Percentiles rank a stretch among this genome's conserved stretches.
Evolutionary conservation across 495 filamentous ascomycete genomes (phyloP).

Genomic region (Hypomontagnella monticulosa): DNA sequence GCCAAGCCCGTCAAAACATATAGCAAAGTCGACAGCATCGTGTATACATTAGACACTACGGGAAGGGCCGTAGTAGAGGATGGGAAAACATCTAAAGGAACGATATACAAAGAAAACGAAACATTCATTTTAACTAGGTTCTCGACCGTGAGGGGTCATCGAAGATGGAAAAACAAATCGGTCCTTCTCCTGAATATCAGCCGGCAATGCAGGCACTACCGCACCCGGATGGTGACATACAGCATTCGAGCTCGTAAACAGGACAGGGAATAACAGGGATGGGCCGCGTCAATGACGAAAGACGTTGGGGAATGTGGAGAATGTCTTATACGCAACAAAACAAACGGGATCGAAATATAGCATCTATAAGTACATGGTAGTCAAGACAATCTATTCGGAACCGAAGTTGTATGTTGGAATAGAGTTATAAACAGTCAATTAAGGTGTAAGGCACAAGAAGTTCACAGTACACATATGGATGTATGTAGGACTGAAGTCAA

Average conservation of each 20-base stretch:
- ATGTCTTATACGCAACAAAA: slow-evolving; percentile 8
- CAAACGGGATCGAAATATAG: neutral
- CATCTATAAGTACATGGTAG: no score
- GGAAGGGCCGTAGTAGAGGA: neutral
- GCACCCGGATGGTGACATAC: slow-evolving; percentile 12
- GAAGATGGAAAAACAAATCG: slow-evolving; percentile 18
- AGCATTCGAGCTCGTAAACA: slow-evolving; percentile 1
- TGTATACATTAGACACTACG: slow-evolving; percentile 11
- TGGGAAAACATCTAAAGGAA: slow-evolving; percentile 6
- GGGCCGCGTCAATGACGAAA: slow-evolving; percentile 22
- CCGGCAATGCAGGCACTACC: slow-evolving; percentile 23
- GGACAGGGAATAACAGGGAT: slow-evolving; percentile 17
- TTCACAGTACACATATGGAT: no score
- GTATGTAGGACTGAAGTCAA: no score
- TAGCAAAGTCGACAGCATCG: slow-evolving; percentile 37
- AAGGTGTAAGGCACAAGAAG: no score
- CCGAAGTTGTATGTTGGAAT: no score
- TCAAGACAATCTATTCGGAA: no score
- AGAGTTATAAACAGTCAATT: no score
- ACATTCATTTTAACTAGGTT: slow-evolving; percentile 19
- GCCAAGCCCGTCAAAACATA: slow-evolving; percentile 48
- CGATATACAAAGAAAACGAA: slow-evolving; percentile 19
- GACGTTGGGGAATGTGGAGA: slow-evolving; percentile 30
- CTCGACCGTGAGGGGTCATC: slow-evolving; percentile 25
- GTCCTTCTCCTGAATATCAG: slow-evolving; percentile 28